Evolutionary conservation across 2,329 filamentous ascomycete species (phyloP).

Genomic region (Fusarium armeniacum): DNA sequence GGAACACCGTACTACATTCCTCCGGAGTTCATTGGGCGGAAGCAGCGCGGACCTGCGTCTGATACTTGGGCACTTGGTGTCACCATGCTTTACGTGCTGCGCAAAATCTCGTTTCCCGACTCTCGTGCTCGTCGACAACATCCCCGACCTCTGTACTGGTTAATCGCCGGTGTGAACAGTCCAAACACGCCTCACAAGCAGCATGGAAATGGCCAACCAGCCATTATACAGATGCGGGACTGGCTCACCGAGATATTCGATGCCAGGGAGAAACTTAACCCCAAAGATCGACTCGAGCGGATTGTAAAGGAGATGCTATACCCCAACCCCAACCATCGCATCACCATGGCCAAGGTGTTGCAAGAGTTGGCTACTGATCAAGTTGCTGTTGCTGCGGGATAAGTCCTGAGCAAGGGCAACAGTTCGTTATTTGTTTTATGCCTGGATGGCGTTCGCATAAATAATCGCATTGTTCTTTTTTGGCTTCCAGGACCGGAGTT

Average conservation of each 20-base stretch:
- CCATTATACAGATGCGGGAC: conserved; percentile 67
- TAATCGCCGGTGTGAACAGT: conserved; percentile 69
- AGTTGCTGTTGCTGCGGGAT: conserved; percentile 23
- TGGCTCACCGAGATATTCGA: conserved; percentile 69
- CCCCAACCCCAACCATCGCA: conserved; percentile 65
- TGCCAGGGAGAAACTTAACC: conserved; percentile 62
- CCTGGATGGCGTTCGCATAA: conserved; percentile 13
- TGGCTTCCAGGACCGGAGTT: conserved; percentile 30
- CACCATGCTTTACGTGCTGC: conserved; percentile 71
- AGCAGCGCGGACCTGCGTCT: conserved; percentile 66
- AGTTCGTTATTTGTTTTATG: conserved; percentile 27
- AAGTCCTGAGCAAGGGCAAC: conserved; percentile 9
- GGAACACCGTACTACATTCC: conserved; percentile 74
- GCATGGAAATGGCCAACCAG: conserved; percentile 57
- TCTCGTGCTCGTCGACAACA: conserved; percentile 63
- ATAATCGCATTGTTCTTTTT: conserved; percentile 26
- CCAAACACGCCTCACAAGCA: conserved; percentile 52
- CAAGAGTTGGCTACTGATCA: conserved; percentile 58
- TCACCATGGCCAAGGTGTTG: conserved; percentile 67
- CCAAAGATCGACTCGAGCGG: conserved; percentile 64
- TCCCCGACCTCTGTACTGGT: conserved; percentile 68
- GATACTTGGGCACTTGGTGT: conserved; percentile 73
- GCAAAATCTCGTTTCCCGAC: conserved; percentile 69
- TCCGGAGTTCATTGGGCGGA: conserved; percentile 70
- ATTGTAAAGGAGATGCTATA: conserved; percentile 68